Evolutionary conservation across 495 filamentous ascomycete species (phyloP), one percentile per base, ranked within the genome.

Genomic region (Penicillium chermesinum): DNA sequence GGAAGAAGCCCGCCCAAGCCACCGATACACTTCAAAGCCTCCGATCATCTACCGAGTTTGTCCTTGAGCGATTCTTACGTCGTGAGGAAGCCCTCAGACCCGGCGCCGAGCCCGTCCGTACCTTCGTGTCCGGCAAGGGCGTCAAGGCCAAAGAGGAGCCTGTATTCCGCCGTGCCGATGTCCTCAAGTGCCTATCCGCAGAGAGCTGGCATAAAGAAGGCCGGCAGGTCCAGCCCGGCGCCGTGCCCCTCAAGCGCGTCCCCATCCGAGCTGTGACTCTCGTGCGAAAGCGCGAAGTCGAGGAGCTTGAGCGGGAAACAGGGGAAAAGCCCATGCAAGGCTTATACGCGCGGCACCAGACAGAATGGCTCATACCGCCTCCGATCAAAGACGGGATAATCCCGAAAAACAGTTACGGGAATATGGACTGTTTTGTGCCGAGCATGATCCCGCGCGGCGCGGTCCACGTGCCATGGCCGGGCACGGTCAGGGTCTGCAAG

Each of bases 191-290:
- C 61, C 87, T 93, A 58, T 89, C 85, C n/a, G 84, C 85, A 13
- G 93, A 99, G 58, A 94, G 86, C 38, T 97, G 94, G 94, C 94
- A 96, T 59, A 95, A 95, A 59, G 94, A 97, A 77, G 93, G 93
- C 17, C 82, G 91, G 1, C 82, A 79, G 25, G 76, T 94, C 9
- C 79, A 75, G 9, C 59, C 72, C 0, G 88, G 88, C 16, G 79
- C 84, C 48, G 69, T 82, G 27, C 86, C 91, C 0, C 69, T 96
- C 34, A 99, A 99, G 59, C 76, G 75, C 30, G 93, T 96, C 0
- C 88, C 91, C 8, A 87, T 91, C 59, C 85, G 93, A 25, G 93
- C 89, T 32, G 91, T 95, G 6, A 97, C 93, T 0, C 79, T 89
- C 12, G 84, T 84, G 35, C 81, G 91, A 32, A 91, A 91, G 60